Evolutionary conservation across 2,329 filamentous ascomycete genomes (phyloP), one percentile per base, ranked within the genome.

Genomic region (Fusarium algeriense): DNA sequence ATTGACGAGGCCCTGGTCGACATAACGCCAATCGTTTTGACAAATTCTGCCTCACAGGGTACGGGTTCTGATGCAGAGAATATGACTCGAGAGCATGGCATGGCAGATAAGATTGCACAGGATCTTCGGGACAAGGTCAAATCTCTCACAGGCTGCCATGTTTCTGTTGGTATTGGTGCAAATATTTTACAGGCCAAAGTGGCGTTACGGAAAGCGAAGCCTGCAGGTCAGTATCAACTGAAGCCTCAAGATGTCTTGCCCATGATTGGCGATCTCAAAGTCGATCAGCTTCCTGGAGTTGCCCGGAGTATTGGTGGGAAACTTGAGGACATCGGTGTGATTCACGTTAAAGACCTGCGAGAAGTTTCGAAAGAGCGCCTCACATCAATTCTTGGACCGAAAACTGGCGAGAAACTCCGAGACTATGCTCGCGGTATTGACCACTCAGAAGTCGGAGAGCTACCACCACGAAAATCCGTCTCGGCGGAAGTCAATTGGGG

Each of bases 401-500:
- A 98, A 81, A 99, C 95, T 1, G 94, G 95, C 6, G 92, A 94
- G 73, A 97, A 92, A 79, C 85, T 99, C 1, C 95, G 92, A 87
- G 94, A 97, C 55, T 98, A 97, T 80, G 88, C 95, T 26, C 89
- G 94, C 9, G 96, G 96, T 5, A 93, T 98, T 52, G 96, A 99
- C 80, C 88, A 86, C 53, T 86, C 90, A 3, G 94, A 97, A 79
- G 93, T 98, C 9, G 95, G 95, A 35, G 92, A 95, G 62, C 92
- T 97, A 76, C 89, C 92, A 1, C 85, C 93, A 19, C 90, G 96
- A 58, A 99, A 98, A 78, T 98, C 95, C 0, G 94, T 99, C 1
- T 98, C 96, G 4, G 95, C 95, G 2, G 96, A 99, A 79, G 94
- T 99, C 69, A 99, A 96, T 76, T 99, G 96, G 96, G 96, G 97